A percentile compares a stretch with the other conserved stretches of the same genome.
These are phyloP conservation scores for Amaranthus cruentus DNA, from an alignment of 148 eudicot species.

Conservation along the genomic window DNA sequence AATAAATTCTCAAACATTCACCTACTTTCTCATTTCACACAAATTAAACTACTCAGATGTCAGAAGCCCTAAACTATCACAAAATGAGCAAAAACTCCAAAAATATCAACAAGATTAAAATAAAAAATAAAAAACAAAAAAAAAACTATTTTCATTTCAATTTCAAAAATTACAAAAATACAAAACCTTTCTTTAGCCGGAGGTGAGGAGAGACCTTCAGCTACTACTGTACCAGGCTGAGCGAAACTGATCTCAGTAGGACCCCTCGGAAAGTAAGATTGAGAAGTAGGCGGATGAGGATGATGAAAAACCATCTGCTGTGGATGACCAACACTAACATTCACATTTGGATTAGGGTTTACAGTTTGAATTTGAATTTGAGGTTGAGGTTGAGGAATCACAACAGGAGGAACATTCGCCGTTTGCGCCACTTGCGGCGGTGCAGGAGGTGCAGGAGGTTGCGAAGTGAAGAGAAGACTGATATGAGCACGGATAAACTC, in stretches of 20 bases:
- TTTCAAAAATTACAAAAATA: no score
- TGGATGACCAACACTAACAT: conserved; percentile 15
- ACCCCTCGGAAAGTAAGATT: conserved; percentile 22
- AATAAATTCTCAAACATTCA: background rate
- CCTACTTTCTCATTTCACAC: background rate
- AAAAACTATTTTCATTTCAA: background rate
- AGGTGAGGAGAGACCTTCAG: conserved; percentile 23
- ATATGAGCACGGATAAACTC: conserved; percentile 66
- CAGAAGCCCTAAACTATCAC: background rate
- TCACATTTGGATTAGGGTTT: conserved; percentile 10
- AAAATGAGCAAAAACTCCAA: background rate
- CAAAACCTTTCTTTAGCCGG: conserved; percentile 43
- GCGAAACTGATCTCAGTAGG: conserved; percentile 39
- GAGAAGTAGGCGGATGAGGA: conserved; percentile 14
- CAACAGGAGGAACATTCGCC: background rate
- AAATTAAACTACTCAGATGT: background rate
- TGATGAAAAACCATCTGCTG: conserved; percentile 5
- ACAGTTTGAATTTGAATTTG: background rate
- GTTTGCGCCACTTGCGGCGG: background rate
- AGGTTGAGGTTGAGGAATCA: conserved; percentile 10
- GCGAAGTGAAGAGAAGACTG: conserved; percentile 29
- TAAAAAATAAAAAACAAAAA: background rate
- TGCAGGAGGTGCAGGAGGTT: conserved; percentile 7
- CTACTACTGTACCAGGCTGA: conserved; percentile 24
- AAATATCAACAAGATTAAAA: no score